Conservation (phyloP, 2,329 filamentous ascomycete genomes). For the Stagonosporopsis vannaccii region DNA sequence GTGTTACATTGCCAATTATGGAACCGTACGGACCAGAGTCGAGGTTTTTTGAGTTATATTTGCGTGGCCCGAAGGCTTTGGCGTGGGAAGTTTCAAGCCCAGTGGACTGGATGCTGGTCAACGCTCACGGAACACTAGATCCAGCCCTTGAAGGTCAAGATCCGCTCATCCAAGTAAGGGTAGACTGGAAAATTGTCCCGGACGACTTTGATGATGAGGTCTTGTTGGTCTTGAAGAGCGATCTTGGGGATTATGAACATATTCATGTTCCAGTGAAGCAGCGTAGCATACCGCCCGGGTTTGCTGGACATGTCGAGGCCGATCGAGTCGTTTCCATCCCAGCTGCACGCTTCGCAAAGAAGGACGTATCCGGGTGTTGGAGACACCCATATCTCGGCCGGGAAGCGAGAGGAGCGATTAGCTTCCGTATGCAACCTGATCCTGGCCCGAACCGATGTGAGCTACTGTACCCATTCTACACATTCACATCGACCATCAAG, state of each 20-base stretch:
- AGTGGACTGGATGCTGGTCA: not conserved
- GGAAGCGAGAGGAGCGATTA: not conserved
- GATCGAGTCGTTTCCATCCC: not conserved
- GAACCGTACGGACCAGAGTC: not conserved
- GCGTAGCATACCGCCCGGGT: not conserved
- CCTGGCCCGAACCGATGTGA: not conserved
- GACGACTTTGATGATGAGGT: not conserved
- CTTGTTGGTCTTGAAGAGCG: not conserved
- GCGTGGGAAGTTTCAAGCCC: not conserved
- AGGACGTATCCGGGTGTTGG: not conserved
- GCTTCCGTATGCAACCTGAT: not conserved
- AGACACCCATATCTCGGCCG: not conserved
- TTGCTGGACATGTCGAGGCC: not conserved
- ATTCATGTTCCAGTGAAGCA: not conserved
- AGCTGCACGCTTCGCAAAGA: not conserved
- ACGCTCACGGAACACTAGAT: not conserved
- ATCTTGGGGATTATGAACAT: not conserved
- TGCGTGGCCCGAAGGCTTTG: not conserved
- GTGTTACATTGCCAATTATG: not conserved
- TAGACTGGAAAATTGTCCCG: not conserved
- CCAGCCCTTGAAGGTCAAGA: not conserved
- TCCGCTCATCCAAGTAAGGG: not conserved
- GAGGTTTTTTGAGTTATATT: not conserved
- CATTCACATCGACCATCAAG: not conserved
- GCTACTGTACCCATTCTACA: not conserved